A percentile compares a stretch with the other conserved stretches of the same genome.
phyloP scores from a whole-genome alignment of 257 asterid genomes.

The Nyctanthes arbortristis region DNA sequence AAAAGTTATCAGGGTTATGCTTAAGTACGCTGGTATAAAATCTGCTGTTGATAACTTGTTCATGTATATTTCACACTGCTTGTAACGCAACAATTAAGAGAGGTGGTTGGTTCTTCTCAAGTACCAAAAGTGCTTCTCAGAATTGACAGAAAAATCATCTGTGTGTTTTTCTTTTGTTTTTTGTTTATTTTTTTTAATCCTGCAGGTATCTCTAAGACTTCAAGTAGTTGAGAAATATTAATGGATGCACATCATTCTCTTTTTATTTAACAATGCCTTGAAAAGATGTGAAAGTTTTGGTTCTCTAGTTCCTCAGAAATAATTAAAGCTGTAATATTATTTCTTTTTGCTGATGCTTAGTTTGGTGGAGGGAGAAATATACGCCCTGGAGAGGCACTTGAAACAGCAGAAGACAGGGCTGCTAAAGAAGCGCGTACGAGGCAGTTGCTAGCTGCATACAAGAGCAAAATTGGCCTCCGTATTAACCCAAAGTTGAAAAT shows the following conservation, averaged over 20 bases:
- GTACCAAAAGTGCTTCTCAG: neutral
- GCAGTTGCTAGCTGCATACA: constrained; percentile 72
- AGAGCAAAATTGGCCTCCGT: constrained; percentile 60
- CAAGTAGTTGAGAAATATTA: neutral
- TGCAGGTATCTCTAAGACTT: neutral
- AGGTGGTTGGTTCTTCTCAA: neutral
- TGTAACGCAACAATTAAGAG: too few relatives aligned
- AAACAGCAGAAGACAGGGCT: constrained; percentile 72
- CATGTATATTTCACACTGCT: too few relatives aligned
- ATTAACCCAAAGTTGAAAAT: constrained; percentile 69
- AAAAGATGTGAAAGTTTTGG: neutral
- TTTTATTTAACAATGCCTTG: neutral
- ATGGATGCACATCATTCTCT: neutral
- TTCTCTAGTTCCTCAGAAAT: neutral
- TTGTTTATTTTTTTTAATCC: neutral
- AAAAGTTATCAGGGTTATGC: too few relatives aligned
- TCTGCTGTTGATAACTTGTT: too few relatives aligned
- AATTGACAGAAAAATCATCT: neutral
- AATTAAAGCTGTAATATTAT: neutral
- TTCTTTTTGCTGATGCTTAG: constrained; percentile 35
- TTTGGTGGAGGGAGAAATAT: constrained; percentile 89
- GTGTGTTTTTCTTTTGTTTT: too few relatives aligned
- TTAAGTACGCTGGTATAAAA: too few relatives aligned
- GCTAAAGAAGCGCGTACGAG: constrained; percentile 71
- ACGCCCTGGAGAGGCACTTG: constrained; percentile 88